A percentile compares a stretch with the other conserved stretches of the same genome.
These are phyloP conservation scores for Coemansia sp. DNA, from an alignment of 192 early-diverging fungal genomes.

Conservation along the genomic window DNA sequence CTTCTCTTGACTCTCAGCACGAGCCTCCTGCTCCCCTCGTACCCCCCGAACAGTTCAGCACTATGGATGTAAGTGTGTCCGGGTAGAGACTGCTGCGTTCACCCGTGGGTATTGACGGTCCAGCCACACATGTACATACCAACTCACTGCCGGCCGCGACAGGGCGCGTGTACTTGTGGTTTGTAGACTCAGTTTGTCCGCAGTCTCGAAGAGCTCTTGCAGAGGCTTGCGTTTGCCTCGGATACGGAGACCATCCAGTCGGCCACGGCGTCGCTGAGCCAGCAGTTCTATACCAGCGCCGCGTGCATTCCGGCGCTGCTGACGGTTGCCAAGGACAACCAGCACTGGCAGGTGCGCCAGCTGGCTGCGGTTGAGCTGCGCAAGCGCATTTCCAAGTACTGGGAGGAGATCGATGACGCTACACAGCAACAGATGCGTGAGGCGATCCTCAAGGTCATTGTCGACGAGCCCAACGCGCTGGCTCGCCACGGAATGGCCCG, in stretches of 20 bases:
- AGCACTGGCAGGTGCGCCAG: slow-evolving; percentile 71
- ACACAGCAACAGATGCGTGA: slow-evolving; percentile 58
- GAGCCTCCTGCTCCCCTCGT: no score
- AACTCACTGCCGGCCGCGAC: no score
- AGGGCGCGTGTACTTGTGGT: no score
- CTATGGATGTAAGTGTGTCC: background rate
- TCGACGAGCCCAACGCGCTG: slow-evolving; percentile 62
- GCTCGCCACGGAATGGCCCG: slow-evolving; percentile 76
- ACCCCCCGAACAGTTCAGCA: no score
- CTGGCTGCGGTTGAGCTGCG: slow-evolving; percentile 85
- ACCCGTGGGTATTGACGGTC: background rate
- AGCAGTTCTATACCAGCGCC: slow-evolving; percentile 63
- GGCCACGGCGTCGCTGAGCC: slow-evolving; percentile 63
- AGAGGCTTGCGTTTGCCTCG: slow-evolving; percentile 51
- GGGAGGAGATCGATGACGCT: slow-evolving; percentile 59
- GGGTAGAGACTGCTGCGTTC: background rate
- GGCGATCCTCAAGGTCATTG: slow-evolving; percentile 62
- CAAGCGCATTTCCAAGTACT: slow-evolving; percentile 73
- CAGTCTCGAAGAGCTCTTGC: slow-evolving; percentile 53
- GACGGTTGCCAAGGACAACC: slow-evolving; percentile 60
- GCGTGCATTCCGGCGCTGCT: slow-evolving; percentile 78
- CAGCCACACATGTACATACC: background rate
- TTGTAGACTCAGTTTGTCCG: slow-evolving; percentile 50
- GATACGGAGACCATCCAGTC: slow-evolving; percentile 54
- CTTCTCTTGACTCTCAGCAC: no score